Conservation (phyloP, 2,329 filamentous ascomycete species). For the Leptodontidium sp. region DNA sequence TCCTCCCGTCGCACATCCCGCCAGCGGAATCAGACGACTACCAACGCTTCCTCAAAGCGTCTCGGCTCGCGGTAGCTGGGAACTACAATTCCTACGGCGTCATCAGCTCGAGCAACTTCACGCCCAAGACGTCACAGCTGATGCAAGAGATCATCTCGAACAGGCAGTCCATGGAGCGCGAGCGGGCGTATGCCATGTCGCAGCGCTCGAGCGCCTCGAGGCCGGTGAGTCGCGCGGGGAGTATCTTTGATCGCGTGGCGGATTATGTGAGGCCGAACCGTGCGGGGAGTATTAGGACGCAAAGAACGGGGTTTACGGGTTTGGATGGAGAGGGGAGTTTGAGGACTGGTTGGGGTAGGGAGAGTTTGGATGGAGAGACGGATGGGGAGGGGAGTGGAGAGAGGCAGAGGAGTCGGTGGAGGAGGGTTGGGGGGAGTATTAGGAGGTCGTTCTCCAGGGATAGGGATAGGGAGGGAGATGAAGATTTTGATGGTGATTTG, state of each 20-base stretch:
- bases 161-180: neutral
- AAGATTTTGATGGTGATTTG: neutral
- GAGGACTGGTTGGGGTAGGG: neutral
- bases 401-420: neutral
- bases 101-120: neutral
- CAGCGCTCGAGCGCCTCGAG: conserved; percentile 5
- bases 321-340: conserved; percentile 9
- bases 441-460: conserved; percentile 5
- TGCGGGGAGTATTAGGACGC: neutral
- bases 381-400: neutral
- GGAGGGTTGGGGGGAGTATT: neutral
- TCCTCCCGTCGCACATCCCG: neutral
- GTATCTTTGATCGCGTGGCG: conserved; percentile 27
- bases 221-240: conserved; percentile 7
- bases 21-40: conserved; percentile 11
- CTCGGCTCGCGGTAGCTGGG: neutral
- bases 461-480: neutral
- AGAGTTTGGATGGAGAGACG: neutral
- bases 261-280: conserved; percentile 30
- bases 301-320: neutral
- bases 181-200: conserved; percentile 8
- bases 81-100: conserved; percentile 10
- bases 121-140: conserved; percentile 1
- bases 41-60: conserved; percentile 16
- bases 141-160: conserved; percentile 21